These are phyloP conservation scores for Tylopilus plumbeoviolaceoides DNA, from an alignment of 768 basidiomycete genomes.

Conservation along the genomic window DNA sequence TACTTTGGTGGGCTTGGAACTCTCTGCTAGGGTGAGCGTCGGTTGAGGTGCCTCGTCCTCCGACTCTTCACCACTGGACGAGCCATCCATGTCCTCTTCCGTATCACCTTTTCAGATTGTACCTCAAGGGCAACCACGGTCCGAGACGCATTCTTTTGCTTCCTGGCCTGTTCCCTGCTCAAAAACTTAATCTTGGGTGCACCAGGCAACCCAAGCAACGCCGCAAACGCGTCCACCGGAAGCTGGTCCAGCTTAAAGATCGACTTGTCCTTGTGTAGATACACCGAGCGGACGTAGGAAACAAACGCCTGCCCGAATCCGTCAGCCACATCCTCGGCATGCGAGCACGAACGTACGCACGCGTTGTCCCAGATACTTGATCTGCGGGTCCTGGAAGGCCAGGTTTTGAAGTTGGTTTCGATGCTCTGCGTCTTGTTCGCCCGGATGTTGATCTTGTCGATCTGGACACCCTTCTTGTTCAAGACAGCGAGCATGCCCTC, in stretches of 20 bases:
- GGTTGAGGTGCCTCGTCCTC: conserved; percentile 10
- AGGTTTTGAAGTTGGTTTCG: conserved; percentile 86
- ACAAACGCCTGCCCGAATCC: conserved; percentile 73
- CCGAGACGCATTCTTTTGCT: conserved; percentile 70
- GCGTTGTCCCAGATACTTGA: conserved; percentile 94
- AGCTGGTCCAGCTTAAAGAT: conserved; percentile 85
- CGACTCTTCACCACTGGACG: conserved; percentile 24
- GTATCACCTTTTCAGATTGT: conserved; percentile 22
- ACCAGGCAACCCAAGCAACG: conserved; percentile 88
- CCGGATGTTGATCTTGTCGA: conserved; percentile 83
- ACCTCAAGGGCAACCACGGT: conserved; percentile 35
- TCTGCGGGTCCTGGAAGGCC: conserved; percentile 91
- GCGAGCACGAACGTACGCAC: conserved; percentile 41
- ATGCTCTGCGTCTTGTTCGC: conserved; percentile 82
- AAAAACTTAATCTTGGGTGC: conserved; percentile 94
- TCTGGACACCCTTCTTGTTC: conserved; percentile 63
- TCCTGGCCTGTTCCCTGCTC: conserved; percentile 59
- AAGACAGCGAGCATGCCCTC: conserved; percentile 80
- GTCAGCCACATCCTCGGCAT: not conserved
- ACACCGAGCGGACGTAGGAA: conserved; percentile 88
- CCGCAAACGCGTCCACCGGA: conserved; percentile 80
- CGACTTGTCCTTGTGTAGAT: conserved; percentile 91
- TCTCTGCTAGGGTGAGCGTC: not conserved
- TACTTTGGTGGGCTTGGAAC: conserved; percentile 40
- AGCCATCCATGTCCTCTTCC: conserved; percentile 17